These are phyloP conservation scores for Senecio squalidus DNA, from an alignment of 140 eudicot genomes.

Conservation along the genomic window DNA sequence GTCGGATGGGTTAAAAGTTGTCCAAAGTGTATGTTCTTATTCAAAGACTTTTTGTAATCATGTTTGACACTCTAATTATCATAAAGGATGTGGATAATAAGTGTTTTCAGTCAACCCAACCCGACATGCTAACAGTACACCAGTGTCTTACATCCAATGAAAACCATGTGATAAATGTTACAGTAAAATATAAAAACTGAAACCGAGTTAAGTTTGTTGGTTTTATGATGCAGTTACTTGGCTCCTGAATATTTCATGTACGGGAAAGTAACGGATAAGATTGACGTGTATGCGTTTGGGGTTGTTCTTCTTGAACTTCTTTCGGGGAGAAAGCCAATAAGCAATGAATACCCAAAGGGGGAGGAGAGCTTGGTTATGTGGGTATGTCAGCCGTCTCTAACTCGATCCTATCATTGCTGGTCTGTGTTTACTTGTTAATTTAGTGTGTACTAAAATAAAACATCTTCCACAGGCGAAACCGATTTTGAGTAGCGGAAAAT, in stretches of 20 bases:
- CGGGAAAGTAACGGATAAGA: conserved; percentile 70
- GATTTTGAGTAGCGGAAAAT: conserved; percentile 49
- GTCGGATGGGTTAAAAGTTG: too few relatives aligned
- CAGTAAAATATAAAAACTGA: background rate
- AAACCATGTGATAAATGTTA: background rate
- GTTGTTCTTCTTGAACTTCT: conserved; percentile 97
- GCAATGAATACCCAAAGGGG: conserved; percentile 62
- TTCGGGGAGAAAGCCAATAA: conserved; percentile 85
- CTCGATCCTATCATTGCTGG: background rate
- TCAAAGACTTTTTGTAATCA: too few relatives aligned
- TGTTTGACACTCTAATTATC: too few relatives aligned
- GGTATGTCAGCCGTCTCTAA: conserved; percentile 40
- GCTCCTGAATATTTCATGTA: conserved; percentile 97
- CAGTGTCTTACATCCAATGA: background rate
- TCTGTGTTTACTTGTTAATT: background rate
- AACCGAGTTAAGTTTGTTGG: background rate
- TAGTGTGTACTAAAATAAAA: background rate
- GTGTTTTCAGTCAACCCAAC: too few relatives aligned
- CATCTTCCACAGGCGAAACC: conserved; percentile 63
- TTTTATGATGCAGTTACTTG: conserved; percentile 55
- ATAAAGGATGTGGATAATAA: too few relatives aligned
- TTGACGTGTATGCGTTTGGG: conserved; percentile 88
- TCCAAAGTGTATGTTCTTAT: too few relatives aligned
- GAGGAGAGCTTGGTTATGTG: conserved; percentile 90
- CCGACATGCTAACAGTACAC: too few relatives aligned